Conservation (phyloP, 1,284 basidiomycete genomes). For the Cryptococcus floricola region DNA sequence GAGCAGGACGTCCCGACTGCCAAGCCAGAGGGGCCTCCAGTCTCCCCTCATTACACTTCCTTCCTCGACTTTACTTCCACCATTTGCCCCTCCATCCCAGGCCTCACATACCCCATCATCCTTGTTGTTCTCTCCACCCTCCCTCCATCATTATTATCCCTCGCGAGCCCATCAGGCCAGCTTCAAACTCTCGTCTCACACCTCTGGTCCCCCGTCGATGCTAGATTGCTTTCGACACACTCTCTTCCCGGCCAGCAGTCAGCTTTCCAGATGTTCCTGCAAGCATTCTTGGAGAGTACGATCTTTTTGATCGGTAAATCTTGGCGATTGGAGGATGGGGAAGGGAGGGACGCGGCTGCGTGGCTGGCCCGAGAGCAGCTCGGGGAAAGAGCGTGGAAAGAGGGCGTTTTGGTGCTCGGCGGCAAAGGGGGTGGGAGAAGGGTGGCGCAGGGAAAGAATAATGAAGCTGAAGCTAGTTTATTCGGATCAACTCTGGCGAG, state of each 20-base stretch:
- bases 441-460: slow-evolving; percentile 10
- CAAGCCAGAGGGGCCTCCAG: slow-evolving; percentile 1
- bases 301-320: slow-evolving; percentile 30
- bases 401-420: slow-evolving; percentile 40
- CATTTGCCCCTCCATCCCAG: slow-evolving; percentile 41
- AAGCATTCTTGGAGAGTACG: slow-evolving; percentile 32
- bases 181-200: slow-evolving; percentile 42
- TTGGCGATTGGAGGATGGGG: slow-evolving; percentile 13
- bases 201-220: slow-evolving; percentile 44
- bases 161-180: slow-evolving; percentile 18
- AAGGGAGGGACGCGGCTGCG: slow-evolving; percentile 15
- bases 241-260: slow-evolving; percentile 34
- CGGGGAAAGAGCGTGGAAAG: slow-evolving; percentile 31
- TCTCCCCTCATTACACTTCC: slow-evolving; percentile 56
- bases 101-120: slow-evolving; percentile 41
- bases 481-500: slow-evolving; percentile 26
- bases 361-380: slow-evolving; percentile 40
- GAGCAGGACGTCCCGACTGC: slow-evolving; percentile 16
- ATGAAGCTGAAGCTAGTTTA: slow-evolving; percentile 33
- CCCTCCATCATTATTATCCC: slow-evolving; percentile 30
- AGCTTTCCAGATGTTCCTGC: slow-evolving; percentile 41
- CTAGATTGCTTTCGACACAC: slow-evolving; percentile 41
- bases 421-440: slow-evolving; percentile 29
- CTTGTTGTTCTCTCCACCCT: slow-evolving; percentile 42
- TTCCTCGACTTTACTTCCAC: slow-evolving; percentile 46